Evolutionary conservation across 2,329 filamentous ascomycete genomes (phyloP), one percentile per base, ranked within the genome.

Genomic region (Cercospora sp.): DNA sequence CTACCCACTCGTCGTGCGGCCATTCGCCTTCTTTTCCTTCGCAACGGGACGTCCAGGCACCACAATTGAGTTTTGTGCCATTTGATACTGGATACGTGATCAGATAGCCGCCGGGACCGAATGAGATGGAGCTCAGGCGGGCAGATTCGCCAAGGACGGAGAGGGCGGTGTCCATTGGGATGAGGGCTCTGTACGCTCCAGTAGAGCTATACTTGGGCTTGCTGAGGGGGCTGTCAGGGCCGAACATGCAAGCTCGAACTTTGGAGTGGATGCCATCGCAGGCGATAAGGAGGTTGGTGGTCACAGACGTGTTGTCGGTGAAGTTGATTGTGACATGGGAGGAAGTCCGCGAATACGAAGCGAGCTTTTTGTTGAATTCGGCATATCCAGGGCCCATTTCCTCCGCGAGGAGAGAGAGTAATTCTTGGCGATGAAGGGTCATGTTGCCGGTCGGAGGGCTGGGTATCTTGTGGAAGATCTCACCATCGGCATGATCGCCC

Each of bases 211-310:
- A 90, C 0, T 79, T 75, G 0, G 88, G 80, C 34, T 81, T 76
- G 0, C 82, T 78, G 3, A 82, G 79, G 0, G 82, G 80, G 65
- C 82, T 76, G 21, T 80, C 76, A 1, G 81, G 74, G 0, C 85
- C 86, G 5, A 89, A 79, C 21, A 91, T 77, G 9, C 85, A 74
- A 32, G 83, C 75, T 6, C 89, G 81, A 3, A 86, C 82, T 4
- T 81, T 79, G 0, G 86, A 88, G 74, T 87, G 87, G 73, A 91
- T 88, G 0, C 89, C 89, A 76, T 91, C 89, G 74, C 87, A 89
- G 5, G 86, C 88, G 66, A 90, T 81, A 0, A 88, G 84, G 1
- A 82, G 80, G 68, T 80, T 80, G 32, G 84, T 83, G 28, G 18
- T 79, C 0, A 79, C 83, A 0, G 73, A 77, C 0, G 77, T 80